phyloP scores from a whole-genome alignment of 805 yeast species.

The Kluyveromyces aestuarii region DNA sequence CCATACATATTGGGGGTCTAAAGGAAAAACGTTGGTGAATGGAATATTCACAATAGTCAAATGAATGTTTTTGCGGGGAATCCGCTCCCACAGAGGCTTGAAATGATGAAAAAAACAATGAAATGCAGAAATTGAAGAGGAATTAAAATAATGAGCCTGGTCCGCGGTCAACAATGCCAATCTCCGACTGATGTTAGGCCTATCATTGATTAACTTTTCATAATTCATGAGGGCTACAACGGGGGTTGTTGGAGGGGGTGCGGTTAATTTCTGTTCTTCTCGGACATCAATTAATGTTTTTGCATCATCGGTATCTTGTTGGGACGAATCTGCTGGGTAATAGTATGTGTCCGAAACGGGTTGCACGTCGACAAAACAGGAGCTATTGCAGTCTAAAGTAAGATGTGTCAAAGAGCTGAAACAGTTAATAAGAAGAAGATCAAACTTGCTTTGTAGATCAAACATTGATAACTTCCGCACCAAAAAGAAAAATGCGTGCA shows the following conservation, averaged over 20 bases:
- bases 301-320: constrained; percentile 10
- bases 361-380: constrained; percentile 28
- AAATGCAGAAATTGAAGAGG: constrained; percentile 20
- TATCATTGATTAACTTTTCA: constrained; percentile 11
- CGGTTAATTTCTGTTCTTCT: constrained; percentile 10
- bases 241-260: constrained; percentile 29
- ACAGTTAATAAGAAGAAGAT: constrained; percentile 41
- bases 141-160: constrained; percentile 18
- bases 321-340: constrained; percentile 8
- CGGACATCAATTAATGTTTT: constrained; percentile 22
- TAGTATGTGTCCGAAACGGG: constrained; percentile 20
- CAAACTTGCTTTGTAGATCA: constrained; percentile 35
- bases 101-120: constrained; percentile 24
- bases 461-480: constrained; percentile 32
- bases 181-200: constrained; percentile 6
- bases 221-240: constrained; percentile 20
- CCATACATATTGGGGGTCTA: constrained; percentile 20
- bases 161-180: constrained; percentile 18
- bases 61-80: constrained; percentile 22
- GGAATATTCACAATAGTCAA: constrained; percentile 26
- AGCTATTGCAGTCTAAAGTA: constrained; percentile 41
- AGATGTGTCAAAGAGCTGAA: constrained; percentile 33
- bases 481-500: constrained; percentile 34
- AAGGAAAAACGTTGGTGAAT: constrained; percentile 26
- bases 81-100: constrained; percentile 23